A percentile compares a stretch with the other conserved stretches of the same genome.
phyloP scores from a whole-genome alignment of 1,284 basidiomycete genomes.

The Boletellus deceptivus region DNA sequence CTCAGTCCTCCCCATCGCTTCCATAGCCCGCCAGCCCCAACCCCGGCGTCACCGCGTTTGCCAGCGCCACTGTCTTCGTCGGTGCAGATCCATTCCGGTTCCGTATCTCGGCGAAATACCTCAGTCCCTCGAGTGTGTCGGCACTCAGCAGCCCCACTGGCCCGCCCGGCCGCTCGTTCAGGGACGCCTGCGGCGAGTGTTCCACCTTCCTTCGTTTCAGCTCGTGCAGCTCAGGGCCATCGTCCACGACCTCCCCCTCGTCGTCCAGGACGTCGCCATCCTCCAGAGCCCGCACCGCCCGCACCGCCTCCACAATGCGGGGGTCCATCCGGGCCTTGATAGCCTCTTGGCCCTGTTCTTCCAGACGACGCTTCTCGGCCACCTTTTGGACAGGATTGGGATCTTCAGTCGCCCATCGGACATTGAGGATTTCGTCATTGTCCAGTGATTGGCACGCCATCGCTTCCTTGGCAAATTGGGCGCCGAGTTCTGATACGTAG shows the following conservation, averaged over 20 bases:
- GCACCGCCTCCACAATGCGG: slow-evolving; percentile 82
- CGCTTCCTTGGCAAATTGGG: slow-evolving; percentile 97
- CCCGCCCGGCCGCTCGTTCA: slow-evolving; percentile 22
- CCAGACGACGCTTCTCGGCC: slow-evolving; percentile 77
- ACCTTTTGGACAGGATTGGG: slow-evolving; percentile 89
- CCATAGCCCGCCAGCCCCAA: slow-evolving; percentile 70
- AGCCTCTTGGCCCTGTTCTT: slow-evolving; percentile 79
- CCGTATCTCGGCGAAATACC: slow-evolving; percentile 82
- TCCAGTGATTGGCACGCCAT: slow-evolving; percentile 99
- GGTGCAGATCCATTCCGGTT: slow-evolving; percentile 46
- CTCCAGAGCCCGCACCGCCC: slow-evolving; percentile 78
- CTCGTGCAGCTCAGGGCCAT: slow-evolving; percentile 35
- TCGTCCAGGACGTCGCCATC: slow-evolving; percentile 65
- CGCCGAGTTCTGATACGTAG: slow-evolving; percentile 82
- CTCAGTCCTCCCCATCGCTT: slow-evolving; percentile 69
- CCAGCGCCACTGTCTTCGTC: slow-evolving; percentile 1
- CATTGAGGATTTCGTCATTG: slow-evolving; percentile 97
- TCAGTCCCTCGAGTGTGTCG: slow-evolving; percentile 82
- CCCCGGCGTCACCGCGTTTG: slow-evolving; percentile 37
- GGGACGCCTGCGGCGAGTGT: slow-evolving; percentile 4
- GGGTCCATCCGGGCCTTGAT: slow-evolving; percentile 84
- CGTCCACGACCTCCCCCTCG: slow-evolving; percentile 39
- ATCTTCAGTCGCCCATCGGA: slow-evolving; percentile 96
- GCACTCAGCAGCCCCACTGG: slow-evolving; percentile 64
- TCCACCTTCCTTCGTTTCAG: slow-evolving; percentile 43